Percentiles rank a stretch among this genome's conserved stretches.
Conservation (phyloP, 352 stramenopile species). For the Phytophthora pistaciae region DNA sequence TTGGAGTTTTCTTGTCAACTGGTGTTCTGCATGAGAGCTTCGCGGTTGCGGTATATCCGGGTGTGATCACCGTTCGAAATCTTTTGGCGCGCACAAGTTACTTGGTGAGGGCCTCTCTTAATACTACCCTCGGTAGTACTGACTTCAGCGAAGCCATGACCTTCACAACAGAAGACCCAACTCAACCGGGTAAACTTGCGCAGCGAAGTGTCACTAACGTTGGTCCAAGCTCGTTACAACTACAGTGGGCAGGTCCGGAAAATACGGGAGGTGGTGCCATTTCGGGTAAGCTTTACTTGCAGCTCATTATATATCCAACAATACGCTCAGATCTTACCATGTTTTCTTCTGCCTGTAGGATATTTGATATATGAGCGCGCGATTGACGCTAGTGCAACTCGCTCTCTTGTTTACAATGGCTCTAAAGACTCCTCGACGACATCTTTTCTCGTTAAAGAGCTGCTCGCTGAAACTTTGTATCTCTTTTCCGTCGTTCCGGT, state of each 20-base stretch:
- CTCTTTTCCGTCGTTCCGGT: conserved; percentile 45
- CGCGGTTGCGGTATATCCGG: conserved; percentile 1
- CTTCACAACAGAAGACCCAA: conserved; percentile 35
- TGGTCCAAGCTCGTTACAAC: conserved; percentile 33
- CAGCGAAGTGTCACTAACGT: conserved; percentile 22
- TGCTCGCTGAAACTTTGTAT: conserved; percentile 45
- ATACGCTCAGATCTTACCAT: not conserved
- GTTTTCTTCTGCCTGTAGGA: conserved; percentile 18
- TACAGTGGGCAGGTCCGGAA: conserved; percentile 46
- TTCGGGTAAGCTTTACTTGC: conserved; percentile 41
- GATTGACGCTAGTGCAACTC: not conserved
- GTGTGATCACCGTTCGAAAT: conserved; percentile 20
- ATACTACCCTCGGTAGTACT: conserved; percentile 23
- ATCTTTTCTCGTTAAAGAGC: conserved; percentile 15
- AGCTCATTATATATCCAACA: too few species aligned
- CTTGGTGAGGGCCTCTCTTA: conserved; percentile 23
- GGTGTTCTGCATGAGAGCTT: conserved; percentile 14
- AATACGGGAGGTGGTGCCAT: conserved; percentile 52
- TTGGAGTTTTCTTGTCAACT: conserved; percentile 20
- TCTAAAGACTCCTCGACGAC: conserved; percentile 15
- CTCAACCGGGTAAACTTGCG: conserved; percentile 20
- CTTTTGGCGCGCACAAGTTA: conserved; percentile 44
- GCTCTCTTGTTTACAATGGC: conserved; percentile 38
- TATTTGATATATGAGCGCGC: conserved; percentile 36
- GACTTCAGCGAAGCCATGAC: conserved; percentile 21